Conservation (phyloP, 768 basidiomycete species). For the Boletus eberwhitei region DNA sequence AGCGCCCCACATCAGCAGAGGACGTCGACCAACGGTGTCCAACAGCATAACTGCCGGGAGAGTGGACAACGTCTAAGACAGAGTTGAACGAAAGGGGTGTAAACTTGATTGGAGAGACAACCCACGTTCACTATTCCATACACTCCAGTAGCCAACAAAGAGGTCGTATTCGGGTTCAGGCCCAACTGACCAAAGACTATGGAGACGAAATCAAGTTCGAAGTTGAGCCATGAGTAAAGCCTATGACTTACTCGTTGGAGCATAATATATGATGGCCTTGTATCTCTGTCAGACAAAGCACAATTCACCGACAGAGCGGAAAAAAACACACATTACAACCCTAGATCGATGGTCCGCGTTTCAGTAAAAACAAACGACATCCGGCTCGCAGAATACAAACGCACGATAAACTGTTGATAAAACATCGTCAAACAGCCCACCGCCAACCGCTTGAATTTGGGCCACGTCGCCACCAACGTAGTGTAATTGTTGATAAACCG, state of each 20-base stretch:
- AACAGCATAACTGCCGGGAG: slow-evolving; percentile 36
- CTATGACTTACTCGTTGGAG: slow-evolving; percentile 17
- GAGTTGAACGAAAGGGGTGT: not conserved
- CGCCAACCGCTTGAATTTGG: slow-evolving; percentile 30
- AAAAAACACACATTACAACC: slow-evolving; percentile 24
- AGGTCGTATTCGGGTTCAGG: slow-evolving; percentile 38
- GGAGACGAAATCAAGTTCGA: slow-evolving; percentile 17
- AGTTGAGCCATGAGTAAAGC: not conserved
- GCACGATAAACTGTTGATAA: slow-evolving; percentile 33
- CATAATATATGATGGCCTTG: slow-evolving; percentile 31
- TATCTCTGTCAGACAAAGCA: slow-evolving; percentile 3
- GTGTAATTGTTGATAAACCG: slow-evolving; percentile 24
- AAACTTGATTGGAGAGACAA: not conserved
- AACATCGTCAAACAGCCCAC: slow-evolving; percentile 33
- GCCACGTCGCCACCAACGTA: slow-evolving; percentile 26
- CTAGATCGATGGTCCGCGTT: slow-evolving; percentile 8
- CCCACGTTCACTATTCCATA: slow-evolving; percentile 35
- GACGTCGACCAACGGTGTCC: slow-evolving; percentile 39
- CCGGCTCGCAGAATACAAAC: not conserved
- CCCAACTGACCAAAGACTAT: slow-evolving; percentile 41
- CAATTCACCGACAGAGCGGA: not conserved
- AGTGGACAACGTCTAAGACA: slow-evolving; percentile 32
- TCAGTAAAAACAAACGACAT: not conserved
- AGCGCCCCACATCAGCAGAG: slow-evolving; percentile 38
- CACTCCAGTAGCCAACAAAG: slow-evolving; percentile 41